Conservation (phyloP, 192 early-diverging fungal genomes). For the Coemansia aciculifera region DNA sequence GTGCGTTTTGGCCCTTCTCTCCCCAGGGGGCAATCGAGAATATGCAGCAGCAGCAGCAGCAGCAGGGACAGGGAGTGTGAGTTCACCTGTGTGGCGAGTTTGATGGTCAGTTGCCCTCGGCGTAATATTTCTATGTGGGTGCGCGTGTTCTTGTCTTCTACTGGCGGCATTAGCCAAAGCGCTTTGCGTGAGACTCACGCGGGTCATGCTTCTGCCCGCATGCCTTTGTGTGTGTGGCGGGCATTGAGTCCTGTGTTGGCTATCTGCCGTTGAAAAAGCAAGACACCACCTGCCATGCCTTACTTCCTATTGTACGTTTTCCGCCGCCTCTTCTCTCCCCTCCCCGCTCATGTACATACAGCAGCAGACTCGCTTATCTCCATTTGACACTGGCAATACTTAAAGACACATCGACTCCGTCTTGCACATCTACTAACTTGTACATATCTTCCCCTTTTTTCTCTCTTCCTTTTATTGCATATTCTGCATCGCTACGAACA, state of each 20-base stretch:
- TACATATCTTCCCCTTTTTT: not conserved
- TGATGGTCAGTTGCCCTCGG: not conserved
- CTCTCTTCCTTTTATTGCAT: not conserved
- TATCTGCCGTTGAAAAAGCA: not conserved
- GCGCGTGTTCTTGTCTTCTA: not conserved
- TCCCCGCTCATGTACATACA: not conserved
- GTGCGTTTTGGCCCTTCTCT: not conserved
- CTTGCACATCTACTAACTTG: not conserved
- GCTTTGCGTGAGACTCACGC: constrained; percentile 14
- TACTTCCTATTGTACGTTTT: constrained; percentile 2
- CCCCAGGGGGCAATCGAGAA: not conserved
- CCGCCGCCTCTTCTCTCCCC: not conserved
- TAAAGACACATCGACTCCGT: not conserved
- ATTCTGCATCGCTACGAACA: not conserved
- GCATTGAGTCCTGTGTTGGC: not conserved
- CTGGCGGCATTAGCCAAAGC: constrained; percentile 12
- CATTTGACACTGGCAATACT: not conserved
- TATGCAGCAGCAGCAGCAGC: constrained; percentile 2
- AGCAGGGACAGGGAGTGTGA: not conserved
- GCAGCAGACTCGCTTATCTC: not conserved
- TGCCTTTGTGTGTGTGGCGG: constrained; percentile 9
- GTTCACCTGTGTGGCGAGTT: constrained; percentile 7
- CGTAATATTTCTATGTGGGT: constrained; percentile 8
- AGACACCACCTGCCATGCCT: constrained; percentile 9
- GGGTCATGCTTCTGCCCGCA: constrained; percentile 6